Evolutionary conservation across 345 rosid genomes (phyloP), one percentile per base, ranked within the genome.

Genomic region (Eucalyptus erythrocorys): DNA sequence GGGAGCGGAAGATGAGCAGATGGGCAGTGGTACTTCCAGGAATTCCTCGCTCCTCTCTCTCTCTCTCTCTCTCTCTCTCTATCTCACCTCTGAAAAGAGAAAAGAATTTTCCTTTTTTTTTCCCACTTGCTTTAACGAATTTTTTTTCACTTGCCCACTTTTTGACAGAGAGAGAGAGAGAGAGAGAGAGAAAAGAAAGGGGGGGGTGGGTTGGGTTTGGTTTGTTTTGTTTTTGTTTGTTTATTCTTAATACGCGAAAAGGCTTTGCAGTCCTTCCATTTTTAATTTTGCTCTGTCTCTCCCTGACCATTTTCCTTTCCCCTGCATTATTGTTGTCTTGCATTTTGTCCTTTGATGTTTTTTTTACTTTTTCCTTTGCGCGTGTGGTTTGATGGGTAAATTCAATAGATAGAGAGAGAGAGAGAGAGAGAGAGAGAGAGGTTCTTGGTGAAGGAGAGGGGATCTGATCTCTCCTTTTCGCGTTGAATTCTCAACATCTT

Each of bases 401-500:
- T 34, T 22, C 15, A 10, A 50, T 27, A 37, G 24, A 53, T 4
- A 43, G 27, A 50, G 81, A 26, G 87, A 85, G 51, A 66, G 45
- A 80, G 55, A 48, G 84, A 37, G 48, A 42, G 43, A 66, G 45
- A 71, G 81, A 71, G 45, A 19, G 81, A 43, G 34, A 22, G 53
- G 68, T 21, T 86, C 76, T 68, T 50, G 88, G 88, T 86, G 85
- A 64, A 92, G 90, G 86, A 92, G 93, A 87, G 92, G 88, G 92
- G 93, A 93, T 93, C 93, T 88, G 79, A 91, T 91, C 90, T 93
- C 90, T 92, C 91, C 85, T 87, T 92, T 93, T 91, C 90, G 91
- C 91, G 89, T 92, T 92, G 91, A 93, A 91, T 90, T 89, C 92
- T 93, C 86, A 71, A 76, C 45, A 87, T 34, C 48, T 76, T 37